Evolutionary conservation across 495 filamentous ascomycete species (phyloP), one percentile per base, ranked within the genome.

Genomic region (Aspergillus asperescens): DNA sequence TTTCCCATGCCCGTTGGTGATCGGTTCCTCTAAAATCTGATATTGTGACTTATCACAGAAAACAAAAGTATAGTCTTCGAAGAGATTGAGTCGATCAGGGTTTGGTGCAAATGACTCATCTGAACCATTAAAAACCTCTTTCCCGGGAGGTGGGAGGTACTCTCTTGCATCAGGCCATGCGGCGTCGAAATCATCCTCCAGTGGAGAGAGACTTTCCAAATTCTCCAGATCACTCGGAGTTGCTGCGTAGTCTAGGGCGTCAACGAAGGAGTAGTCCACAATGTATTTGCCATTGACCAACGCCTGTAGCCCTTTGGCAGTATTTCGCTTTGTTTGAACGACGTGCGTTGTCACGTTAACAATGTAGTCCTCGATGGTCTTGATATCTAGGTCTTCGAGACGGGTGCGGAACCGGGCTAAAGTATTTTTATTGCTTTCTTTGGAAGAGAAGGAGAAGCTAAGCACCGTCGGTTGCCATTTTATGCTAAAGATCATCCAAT

Each of bases 311-410:
- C 85, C 86, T 54, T 88, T 89, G 2, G 90, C 80, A 0, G 87
- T 90, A 67, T 98, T 98, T 34, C 93, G 80, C 68, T 95, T 96
- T 62, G 81, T 85, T 13, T 88, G 83, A 16, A 97, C 83, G 16
- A 95, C 85, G 65, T 98, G 91, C 0, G 92, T 94, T 0, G 93
- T 96, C 0, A 75, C 66, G 34, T 68, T 79, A 31, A 77, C 64
- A 2, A 90, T 72, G 63, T 88, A 97, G 13, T 85, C 81, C 16
- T 78, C 73, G 35, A 87, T 71, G 15, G 86, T 83, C 62, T 97
- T 98, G 62, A 97, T 86, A 66, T 95, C 94, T 24, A 94, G 78
- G 49, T 82, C 79, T 61, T 91, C 88, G 7, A 96, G 75, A 37
- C 77, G 78, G 25, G 78, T 74, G 52, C 82, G 80, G 18, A 86